Percentiles rank a stretch among this genome's conserved stretches.
phyloP scores from a whole-genome alignment of 768 basidiomycete genomes.

The Melanogaster broomeanus region DNA sequence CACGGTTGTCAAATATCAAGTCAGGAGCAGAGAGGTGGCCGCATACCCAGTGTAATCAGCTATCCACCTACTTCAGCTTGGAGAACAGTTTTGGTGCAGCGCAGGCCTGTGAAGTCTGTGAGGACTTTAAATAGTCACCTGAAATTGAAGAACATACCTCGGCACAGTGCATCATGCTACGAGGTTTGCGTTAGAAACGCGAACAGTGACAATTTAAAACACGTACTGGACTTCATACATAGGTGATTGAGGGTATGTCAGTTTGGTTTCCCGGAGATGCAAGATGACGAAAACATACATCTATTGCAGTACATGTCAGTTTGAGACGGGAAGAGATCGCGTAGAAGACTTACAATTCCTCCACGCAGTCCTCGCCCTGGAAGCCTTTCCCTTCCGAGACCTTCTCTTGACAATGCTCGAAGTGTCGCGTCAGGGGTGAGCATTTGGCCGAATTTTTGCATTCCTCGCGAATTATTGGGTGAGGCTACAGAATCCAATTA shows the following conservation, averaged over 20 bases:
- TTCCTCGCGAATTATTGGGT: constrained; percentile 74
- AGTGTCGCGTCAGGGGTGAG: constrained; percentile 72
- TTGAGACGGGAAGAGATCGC: background rate
- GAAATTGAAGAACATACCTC: constrained; percentile 58
- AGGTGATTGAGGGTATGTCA: constrained; percentile 6
- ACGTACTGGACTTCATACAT: constrained; percentile 65
- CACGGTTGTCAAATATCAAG: background rate
- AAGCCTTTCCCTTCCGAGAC: constrained; percentile 79
- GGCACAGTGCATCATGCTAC: constrained; percentile 90
- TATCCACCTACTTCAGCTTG: constrained; percentile 50
- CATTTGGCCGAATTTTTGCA: constrained; percentile 71
- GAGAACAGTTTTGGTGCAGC: constrained; percentile 82
- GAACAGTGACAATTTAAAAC: background rate
- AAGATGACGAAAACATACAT: constrained; percentile 21
- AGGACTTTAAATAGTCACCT: background rate
- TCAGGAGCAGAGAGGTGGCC: background rate
- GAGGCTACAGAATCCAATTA: constrained; percentile 42
- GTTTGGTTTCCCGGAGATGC: background rate
- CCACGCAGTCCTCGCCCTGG: constrained; percentile 91
- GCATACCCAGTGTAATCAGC: constrained; percentile 20
- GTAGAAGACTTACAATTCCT: constrained; percentile 70
- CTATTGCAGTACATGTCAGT: constrained; percentile 10
- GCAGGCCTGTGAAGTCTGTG: constrained; percentile 37
- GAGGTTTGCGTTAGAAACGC: constrained; percentile 6
- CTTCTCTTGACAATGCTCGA: constrained; percentile 89